Percentiles rank a stretch among this genome's conserved stretches.
phyloP scores from a whole-genome alignment of 768 basidiomycete genomes.

The Cystobasidium ongulense region DNA sequence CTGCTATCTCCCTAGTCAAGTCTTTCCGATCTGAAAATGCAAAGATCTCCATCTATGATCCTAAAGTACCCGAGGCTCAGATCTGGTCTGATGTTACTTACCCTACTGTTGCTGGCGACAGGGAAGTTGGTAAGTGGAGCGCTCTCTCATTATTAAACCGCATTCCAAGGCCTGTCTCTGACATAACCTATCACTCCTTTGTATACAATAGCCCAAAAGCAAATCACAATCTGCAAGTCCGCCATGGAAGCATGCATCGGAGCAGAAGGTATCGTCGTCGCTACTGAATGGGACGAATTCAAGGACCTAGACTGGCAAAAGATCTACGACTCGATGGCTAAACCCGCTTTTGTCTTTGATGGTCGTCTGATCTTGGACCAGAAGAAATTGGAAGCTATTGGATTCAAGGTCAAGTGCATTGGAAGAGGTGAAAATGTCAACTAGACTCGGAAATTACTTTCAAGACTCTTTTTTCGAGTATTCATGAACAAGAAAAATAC shows the following conservation, averaged over 20 bases:
- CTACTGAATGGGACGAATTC: conserved; percentile 88
- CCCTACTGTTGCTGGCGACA: conserved; percentile 54
- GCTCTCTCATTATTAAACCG: not conserved
- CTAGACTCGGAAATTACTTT: too few relatives aligned
- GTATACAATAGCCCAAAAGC: conserved; percentile 64
- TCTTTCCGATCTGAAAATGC: conserved; percentile 90
- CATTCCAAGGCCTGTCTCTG: not conserved
- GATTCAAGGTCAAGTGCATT: conserved; percentile 60
- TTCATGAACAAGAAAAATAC: too few relatives aligned
- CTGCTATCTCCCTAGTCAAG: conserved; percentile 84
- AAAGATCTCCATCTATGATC: conserved; percentile 79
- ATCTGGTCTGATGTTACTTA: conserved; percentile 59
- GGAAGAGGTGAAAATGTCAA: conserved; percentile 37
- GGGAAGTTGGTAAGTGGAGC: conserved; percentile 54
- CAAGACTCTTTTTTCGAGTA: too few relatives aligned
- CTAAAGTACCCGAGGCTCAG: conserved; percentile 69
- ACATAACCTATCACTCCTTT: not conserved
- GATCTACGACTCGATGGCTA: conserved; percentile 81
- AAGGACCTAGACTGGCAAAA: conserved; percentile 77
- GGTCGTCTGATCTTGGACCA: conserved; percentile 80
- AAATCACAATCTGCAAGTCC: conserved; percentile 66
- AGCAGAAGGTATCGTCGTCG: conserved; percentile 87
- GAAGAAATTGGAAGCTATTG: conserved; percentile 68
- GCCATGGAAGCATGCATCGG: conserved; percentile 80
- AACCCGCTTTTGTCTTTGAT: conserved; percentile 98